Evolutionary conservation across 495 filamentous ascomycete species (phyloP).

Genomic region (Articulospora tetracladia): DNA sequence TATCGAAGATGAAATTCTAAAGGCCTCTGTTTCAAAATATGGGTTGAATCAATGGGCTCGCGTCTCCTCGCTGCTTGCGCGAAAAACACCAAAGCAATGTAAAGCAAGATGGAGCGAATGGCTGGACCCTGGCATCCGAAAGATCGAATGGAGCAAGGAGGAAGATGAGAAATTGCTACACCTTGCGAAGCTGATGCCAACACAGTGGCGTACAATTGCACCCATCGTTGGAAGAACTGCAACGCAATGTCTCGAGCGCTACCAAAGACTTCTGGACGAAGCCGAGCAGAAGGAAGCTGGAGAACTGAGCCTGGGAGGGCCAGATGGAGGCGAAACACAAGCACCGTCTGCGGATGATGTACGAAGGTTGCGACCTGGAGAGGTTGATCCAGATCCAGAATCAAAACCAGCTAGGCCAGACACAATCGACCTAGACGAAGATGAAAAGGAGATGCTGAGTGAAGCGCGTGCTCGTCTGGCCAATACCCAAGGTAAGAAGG

Average conservation of each 20-base stretch:
- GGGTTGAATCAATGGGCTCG: conserved; percentile 99
- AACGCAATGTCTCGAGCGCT: conserved; percentile 93
- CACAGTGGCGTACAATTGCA: conserved; percentile 97
- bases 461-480: conserved; percentile 94
- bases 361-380: conserved; percentile 80
- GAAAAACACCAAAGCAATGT: conserved; percentile 98
- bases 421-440: conserved; percentile 96
- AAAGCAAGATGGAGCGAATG: conserved; percentile 98
- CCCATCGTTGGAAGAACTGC: conserved; percentile 95
- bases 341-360: conserved; percentile 95
- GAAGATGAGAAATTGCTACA: conserved; percentile 97
- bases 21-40: conserved; percentile 93
- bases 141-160: conserved; percentile 98
- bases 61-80: conserved; percentile 92
- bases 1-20: conserved; percentile 89
- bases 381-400: conserved; percentile 94
- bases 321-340: conserved; percentile 78
- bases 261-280: conserved; percentile 94
- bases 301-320: conserved; percentile 81
- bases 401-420: conserved; percentile 95
- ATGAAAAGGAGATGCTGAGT: conserved; percentile 99
- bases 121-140: conserved; percentile 95
- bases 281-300: conserved; percentile 83
- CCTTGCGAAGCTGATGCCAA: conserved; percentile 96
- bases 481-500: conserved; percentile 98